These are phyloP conservation scores for Hypoxylon rickii DNA, from an alignment of 495 filamentous ascomycete genomes.

Conservation along the genomic window DNA sequence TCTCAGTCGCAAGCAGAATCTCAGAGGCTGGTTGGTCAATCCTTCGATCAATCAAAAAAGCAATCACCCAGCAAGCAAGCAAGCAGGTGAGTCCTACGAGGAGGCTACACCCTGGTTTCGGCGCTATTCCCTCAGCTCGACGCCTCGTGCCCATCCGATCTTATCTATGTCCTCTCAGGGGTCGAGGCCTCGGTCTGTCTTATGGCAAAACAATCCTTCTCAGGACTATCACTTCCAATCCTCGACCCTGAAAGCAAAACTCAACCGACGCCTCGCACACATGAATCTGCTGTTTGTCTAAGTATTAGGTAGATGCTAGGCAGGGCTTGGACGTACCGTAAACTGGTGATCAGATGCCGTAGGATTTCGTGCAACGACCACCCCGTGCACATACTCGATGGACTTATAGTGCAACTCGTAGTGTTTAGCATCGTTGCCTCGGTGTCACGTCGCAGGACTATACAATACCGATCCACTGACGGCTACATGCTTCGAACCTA, in stretches of 20 bases:
- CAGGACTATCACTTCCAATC: slow-evolving; percentile 13
- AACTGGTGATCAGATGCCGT: too few relatives aligned
- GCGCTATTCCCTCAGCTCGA: slow-evolving; percentile 34
- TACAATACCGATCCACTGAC: slow-evolving; percentile 1
- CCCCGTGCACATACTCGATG: too few relatives aligned
- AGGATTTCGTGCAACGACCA: slow-evolving; percentile 27
- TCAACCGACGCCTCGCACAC: neutral
- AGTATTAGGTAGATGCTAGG: too few relatives aligned
- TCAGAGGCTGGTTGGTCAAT: slow-evolving; percentile 28
- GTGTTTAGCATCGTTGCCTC: slow-evolving; percentile 16
- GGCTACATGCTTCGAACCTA: slow-evolving; percentile 5
- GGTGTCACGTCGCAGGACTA: slow-evolving; percentile 8
- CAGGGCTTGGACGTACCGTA: too few relatives aligned
- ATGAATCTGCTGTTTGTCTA: slow-evolving; percentile 8
- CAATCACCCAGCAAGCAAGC: neutral
- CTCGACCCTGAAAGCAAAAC: slow-evolving; percentile 14
- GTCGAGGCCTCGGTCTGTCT: slow-evolving; percentile 1
- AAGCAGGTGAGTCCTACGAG: slow-evolving; percentile 6
- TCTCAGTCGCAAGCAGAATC: slow-evolving; percentile 26
- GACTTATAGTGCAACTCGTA: too few relatives aligned
- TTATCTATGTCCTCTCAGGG: slow-evolving; percentile 10
- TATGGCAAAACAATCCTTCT: slow-evolving; percentile 14
- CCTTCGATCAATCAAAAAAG: slow-evolving; percentile 1
- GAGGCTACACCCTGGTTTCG: slow-evolving; percentile 13
- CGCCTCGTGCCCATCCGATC: slow-evolving; percentile 21